Conservation (phyloP, 768 basidiomycete genomes). For the Leccinellum albellum region DNA sequence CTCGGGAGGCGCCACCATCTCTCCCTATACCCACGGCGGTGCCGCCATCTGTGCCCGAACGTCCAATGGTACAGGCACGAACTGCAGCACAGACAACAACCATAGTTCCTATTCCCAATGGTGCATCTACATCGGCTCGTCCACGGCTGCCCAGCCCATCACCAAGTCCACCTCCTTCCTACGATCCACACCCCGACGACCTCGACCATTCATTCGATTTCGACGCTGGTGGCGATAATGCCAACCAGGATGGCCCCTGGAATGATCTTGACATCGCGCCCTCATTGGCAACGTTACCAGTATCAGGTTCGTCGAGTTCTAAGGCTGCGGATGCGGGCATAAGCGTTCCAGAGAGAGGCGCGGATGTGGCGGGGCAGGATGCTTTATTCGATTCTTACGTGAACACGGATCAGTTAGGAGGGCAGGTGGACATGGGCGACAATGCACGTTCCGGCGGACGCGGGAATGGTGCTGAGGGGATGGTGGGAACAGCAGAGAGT, state of each 20-base stretch:
- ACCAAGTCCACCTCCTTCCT: constrained; percentile 1
- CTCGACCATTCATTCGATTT: constrained; percentile 19
- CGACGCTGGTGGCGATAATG: constrained; percentile 1
- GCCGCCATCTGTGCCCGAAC: background rate
- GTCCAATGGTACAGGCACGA: background rate
- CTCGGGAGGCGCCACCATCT: background rate
- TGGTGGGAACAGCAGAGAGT: background rate
- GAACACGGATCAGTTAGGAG: constrained; percentile 18
- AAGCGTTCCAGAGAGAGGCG: background rate
- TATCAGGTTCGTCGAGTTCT: background rate
- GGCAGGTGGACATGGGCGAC: background rate
- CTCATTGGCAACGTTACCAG: background rate
- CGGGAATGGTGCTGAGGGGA: background rate
- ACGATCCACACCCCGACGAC: constrained; percentile 6
- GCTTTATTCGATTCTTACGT: constrained; percentile 21
- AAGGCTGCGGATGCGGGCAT: background rate
- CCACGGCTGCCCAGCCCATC: background rate
- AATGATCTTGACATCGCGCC: constrained; percentile 10
- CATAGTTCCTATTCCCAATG: background rate
- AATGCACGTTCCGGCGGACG: background rate
- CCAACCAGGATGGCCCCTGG: background rate
- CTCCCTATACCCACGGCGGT: background rate
- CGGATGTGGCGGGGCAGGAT: constrained; percentile 6
- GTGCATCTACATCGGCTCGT: background rate
- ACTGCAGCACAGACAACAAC: background rate